phyloP scores from a whole-genome alignment of 2,329 filamentous ascomycete species.

The Pseudocercospora pini-densiflorae region DNA sequence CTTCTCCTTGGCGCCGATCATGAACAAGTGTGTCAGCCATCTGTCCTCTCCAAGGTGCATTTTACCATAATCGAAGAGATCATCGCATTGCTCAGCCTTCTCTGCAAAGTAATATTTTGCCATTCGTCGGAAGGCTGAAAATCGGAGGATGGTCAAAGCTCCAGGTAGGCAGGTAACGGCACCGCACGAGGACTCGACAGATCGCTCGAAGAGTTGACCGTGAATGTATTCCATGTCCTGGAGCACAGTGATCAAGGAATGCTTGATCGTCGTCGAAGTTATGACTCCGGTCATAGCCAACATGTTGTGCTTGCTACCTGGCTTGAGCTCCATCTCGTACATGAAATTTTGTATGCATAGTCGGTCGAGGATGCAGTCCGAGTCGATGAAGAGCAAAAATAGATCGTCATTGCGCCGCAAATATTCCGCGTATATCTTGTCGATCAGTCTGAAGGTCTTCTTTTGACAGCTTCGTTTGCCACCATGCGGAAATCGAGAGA shows the following conservation, averaged over 20 bases:
- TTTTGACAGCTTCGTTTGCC: constrained; percentile 96
- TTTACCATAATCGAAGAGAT: constrained; percentile 96
- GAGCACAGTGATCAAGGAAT: constrained; percentile 86
- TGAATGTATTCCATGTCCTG: constrained; percentile 99
- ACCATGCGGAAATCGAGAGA: constrained; percentile 90
- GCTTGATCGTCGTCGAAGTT: constrained; percentile 87
- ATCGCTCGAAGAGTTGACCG: constrained; percentile 93
- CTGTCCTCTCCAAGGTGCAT: constrained; percentile 93
- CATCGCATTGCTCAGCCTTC: constrained; percentile 92
- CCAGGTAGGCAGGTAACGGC: constrained; percentile 94
- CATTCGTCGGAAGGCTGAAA: constrained; percentile 95
- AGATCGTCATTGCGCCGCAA: constrained; percentile 86
- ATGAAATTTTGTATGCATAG: constrained; percentile 97
- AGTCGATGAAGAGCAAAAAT: constrained; percentile 97
- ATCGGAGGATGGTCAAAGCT: constrained; percentile 92
- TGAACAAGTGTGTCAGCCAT: constrained; percentile 97
- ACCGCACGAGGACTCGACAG: constrained; percentile 91
- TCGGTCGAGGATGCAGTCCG: constrained; percentile 90
- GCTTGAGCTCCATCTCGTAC: constrained; percentile 97
- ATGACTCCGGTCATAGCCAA: constrained; percentile 98
- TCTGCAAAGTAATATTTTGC: constrained; percentile 98
- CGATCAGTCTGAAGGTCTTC: constrained; percentile 87
- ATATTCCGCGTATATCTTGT: constrained; percentile 88
- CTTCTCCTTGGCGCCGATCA: constrained; percentile 91
- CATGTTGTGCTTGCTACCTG: constrained; percentile 89